Evolutionary conservation across 495 filamentous ascomycete genomes (phyloP).

Genomic region (Hyaloscypha finlandica): DNA sequence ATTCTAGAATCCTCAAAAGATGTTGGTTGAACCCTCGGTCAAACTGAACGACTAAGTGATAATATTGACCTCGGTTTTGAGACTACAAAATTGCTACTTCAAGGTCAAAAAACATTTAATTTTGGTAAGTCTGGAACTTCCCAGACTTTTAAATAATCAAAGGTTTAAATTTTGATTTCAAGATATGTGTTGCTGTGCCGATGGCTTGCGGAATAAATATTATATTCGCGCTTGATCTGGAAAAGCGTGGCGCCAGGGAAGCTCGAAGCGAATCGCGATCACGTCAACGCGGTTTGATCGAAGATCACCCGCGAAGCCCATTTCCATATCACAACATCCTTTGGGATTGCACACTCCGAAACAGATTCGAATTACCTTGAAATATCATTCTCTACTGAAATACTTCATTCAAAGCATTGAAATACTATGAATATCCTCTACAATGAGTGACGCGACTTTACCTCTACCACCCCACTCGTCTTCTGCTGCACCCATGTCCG

Average conservation of each 20-base stretch:
- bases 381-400: slow-evolving; percentile 15
- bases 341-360: slow-evolving; percentile 13
- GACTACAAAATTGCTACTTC: not conserved
- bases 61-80: not conserved
- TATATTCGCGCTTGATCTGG: not conserved
- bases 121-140: not conserved
- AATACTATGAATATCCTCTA: slow-evolving; percentile 31
- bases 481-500: slow-evolving; percentile 14
- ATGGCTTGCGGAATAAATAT: slow-evolving; percentile 3
- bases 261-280: not conserved
- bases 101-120: not conserved
- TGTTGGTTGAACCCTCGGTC: not conserved
- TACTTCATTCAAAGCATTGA: slow-evolving; percentile 7
- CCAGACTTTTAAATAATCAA: not conserved
- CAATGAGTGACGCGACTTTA: slow-evolving; percentile 35
- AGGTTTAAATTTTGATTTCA: not conserved
- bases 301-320: not conserved
- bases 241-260: not conserved
- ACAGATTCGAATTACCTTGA: not conserved
- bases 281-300: slow-evolving; percentile 1
- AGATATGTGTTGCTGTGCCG: slow-evolving; percentile 4
- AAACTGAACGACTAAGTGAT: not conserved
- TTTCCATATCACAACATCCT: slow-evolving; percentile 26
- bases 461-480: slow-evolving; percentile 32
- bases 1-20: not conserved